Evolutionary conservation across 148 eudicot species (phyloP).

Genomic region (Amaranthus hypochondriacus): DNA sequence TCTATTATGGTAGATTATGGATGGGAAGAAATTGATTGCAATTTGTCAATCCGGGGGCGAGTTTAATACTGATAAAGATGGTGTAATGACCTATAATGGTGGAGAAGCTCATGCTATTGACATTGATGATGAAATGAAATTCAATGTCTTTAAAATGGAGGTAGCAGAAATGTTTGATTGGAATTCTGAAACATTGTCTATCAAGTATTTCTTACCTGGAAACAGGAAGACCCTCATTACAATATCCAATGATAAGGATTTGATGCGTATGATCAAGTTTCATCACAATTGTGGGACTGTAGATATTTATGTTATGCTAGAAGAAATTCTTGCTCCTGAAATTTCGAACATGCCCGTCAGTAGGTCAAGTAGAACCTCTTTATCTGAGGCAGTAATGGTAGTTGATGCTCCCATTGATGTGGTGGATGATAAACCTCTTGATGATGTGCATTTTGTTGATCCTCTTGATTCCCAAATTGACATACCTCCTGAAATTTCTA

Average conservation of each 20-base stretch:
- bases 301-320: conserved; percentile 65
- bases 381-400: conserved; percentile 60
- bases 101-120: conserved; percentile 99
- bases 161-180: conserved; percentile 80
- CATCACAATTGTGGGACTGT: conserved; percentile 46
- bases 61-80: conserved; percentile 54
- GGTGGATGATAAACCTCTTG: conserved; percentile 52
- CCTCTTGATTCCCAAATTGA: conserved; percentile 54
- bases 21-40: conserved; percentile 68
- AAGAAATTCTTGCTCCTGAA: conserved; percentile 57
- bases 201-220: conserved; percentile 82
- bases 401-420: conserved; percentile 50
- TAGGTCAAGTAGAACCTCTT: conserved; percentile 85
- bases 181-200: conserved; percentile 36
- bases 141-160: conserved; percentile 57
- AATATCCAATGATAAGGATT: conserved; percentile 88
- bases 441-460: conserved; percentile 44
- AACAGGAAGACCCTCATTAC: conserved; percentile 77
- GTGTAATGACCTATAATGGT: conserved; percentile 58
- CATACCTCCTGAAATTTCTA: conserved; percentile 37
- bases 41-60: conserved; percentile 86
- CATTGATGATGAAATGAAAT: conserved; percentile 58
- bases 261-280: conserved; percentile 75
- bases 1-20: conserved; percentile 45
- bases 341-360: conserved; percentile 71